Percentiles rank a stretch among this genome's conserved stretches.
Evolutionary conservation across 208 protist species (phyloP).

Genomic region (Acanthamoeba sp.): DNA sequence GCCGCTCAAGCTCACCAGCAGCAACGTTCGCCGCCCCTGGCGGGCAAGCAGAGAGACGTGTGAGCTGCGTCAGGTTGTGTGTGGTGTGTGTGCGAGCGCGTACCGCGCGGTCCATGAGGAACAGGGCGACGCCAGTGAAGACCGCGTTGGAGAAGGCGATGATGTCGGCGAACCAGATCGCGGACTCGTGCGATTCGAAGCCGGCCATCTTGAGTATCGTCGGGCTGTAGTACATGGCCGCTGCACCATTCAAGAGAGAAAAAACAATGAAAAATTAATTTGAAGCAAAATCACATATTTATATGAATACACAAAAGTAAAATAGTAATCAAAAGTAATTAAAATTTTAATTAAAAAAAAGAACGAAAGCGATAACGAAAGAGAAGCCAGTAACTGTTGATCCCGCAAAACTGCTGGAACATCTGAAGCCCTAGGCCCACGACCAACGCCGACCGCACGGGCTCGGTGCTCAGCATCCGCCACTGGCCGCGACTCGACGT

Average conservation of each 20-base stretch:
- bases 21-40: slow-evolving; percentile 89
- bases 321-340: not conserved
- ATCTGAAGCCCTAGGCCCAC: slow-evolving; percentile 93
- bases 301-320: not conserved
- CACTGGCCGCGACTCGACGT: no score
- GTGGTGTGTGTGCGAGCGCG: not conserved
- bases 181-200: slow-evolving; percentile 25
- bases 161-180: slow-evolving; percentile 91
- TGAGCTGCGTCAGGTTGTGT: no score
- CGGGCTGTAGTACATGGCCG: slow-evolving; percentile 95
- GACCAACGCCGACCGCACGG: slow-evolving; percentile 90
- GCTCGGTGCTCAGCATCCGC: slow-evolving; percentile 83
- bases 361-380: not conserved
- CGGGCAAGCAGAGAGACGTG: no score
- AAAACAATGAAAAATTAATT: not conserved
- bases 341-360: not conserved
- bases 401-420: slow-evolving; percentile 94
- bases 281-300: not conserved
- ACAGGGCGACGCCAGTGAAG: slow-evolving; percentile 91
- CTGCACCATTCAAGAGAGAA: not conserved
- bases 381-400: slow-evolving; percentile 88
- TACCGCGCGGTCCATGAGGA: slow-evolving; percentile 90
- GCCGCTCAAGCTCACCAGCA: slow-evolving; percentile 90
- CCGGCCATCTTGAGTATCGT: slow-evolving; percentile 89
- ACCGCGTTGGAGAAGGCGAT: slow-evolving; percentile 93